phyloP scores from a whole-genome alignment of 345 rosid genomes.

The Hibiscus mutabilis region DNA sequence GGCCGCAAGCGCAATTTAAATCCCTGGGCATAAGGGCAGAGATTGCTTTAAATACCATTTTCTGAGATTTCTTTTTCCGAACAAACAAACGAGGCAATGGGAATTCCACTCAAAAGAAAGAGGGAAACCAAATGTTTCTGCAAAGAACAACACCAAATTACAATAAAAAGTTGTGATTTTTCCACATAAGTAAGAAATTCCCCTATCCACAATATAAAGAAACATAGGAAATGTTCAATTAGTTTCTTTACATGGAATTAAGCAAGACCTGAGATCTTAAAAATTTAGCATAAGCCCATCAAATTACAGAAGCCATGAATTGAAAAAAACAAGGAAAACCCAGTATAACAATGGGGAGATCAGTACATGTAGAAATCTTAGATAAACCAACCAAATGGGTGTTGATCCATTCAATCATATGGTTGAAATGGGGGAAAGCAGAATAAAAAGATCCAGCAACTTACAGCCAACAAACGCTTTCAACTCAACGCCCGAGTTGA shows the following conservation, averaged over 20 bases:
- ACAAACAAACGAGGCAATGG: not conserved
- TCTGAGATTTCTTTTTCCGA: not conserved
- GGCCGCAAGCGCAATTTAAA: too few species aligned
- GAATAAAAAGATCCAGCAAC: not conserved
- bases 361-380: not conserved
- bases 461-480: not conserved
- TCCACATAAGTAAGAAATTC: not conserved
- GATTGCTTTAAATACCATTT: conserved; percentile 2
- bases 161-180: not conserved
- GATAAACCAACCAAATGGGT: not conserved
- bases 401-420: not conserved
- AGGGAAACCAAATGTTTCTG: conserved; percentile 7
- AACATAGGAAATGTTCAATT: not conserved
- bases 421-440: not conserved
- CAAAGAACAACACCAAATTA: not conserved
- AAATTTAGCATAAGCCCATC: not conserved
- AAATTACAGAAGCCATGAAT: not conserved
- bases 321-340: not conserved
- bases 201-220: not conserved
- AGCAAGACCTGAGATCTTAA: conserved; percentile 16
- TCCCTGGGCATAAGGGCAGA: not conserved
- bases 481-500: not conserved
- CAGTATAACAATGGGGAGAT: not conserved
- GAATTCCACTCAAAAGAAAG: not conserved
- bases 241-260: not conserved